Evolutionary conservation across 1,139 yeast genomes (phyloP).

Genomic region (Meyerozyma elateridarum): DNA sequence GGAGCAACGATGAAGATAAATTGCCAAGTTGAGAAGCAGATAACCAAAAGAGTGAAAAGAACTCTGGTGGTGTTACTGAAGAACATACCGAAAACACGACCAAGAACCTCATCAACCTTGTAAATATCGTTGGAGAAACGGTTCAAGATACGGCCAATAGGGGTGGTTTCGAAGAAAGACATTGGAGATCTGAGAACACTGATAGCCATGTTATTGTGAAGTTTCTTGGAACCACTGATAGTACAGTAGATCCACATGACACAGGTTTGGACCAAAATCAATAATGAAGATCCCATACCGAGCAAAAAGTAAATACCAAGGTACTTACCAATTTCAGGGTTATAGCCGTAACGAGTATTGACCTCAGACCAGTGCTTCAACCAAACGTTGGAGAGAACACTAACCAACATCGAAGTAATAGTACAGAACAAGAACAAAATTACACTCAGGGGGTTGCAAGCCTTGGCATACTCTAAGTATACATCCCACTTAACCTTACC

Average conservation of each 20-base stretch:
- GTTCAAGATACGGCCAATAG: constrained; percentile 90
- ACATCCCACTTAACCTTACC: constrained; percentile 93
- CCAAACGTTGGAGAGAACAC: constrained; percentile 64
- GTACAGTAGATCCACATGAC: constrained; percentile 82
- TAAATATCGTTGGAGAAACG: constrained; percentile 92
- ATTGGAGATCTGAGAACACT: constrained; percentile 90
- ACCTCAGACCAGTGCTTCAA: constrained; percentile 96
- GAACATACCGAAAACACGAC: constrained; percentile 80
- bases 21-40: constrained; percentile 84
- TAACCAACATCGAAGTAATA: constrained; percentile 15
- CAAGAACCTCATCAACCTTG: constrained; percentile 83
- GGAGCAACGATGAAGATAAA: constrained; percentile 72
- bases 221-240: constrained; percentile 70
- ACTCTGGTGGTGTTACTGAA: constrained; percentile 71
- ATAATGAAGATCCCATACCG: constrained; percentile 64
- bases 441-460: constrained; percentile 78
- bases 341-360: constrained; percentile 62
- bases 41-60: constrained; percentile 75
- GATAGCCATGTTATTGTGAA: constrained; percentile 76
- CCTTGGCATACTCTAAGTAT: constrained; percentile 76
- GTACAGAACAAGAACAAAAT: constrained; percentile 48
- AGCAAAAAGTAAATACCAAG: constrained; percentile 71
- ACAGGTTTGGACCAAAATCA: constrained; percentile 61
- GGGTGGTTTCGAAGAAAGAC: constrained; percentile 96
- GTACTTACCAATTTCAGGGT: constrained; percentile 67